Evolutionary conservation across 1,284 basidiomycete species (phyloP).

Genomic region (Amylostereum areolatum): DNA sequence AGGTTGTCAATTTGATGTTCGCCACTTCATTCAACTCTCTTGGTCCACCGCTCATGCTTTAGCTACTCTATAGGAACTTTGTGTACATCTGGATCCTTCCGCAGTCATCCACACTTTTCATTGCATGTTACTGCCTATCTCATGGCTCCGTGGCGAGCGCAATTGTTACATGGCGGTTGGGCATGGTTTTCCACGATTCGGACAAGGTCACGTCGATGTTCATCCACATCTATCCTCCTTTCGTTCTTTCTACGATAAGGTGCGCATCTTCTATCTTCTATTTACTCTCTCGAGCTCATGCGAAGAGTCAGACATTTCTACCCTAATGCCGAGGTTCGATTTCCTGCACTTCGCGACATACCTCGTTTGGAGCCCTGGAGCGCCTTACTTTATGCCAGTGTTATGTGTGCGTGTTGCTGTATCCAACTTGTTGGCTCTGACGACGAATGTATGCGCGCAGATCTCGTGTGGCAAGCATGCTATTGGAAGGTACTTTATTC

Average conservation of each 20-base stretch:
- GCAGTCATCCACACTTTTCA: neutral
- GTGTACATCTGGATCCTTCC: neutral
- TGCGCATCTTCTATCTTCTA: neutral
- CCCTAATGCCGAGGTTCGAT: neutral
- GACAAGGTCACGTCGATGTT: conserved; percentile 2
- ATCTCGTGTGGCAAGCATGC: neutral
- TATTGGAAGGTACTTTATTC: neutral
- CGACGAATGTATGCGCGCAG: neutral
- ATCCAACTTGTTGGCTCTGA: no score
- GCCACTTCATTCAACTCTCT: no score
- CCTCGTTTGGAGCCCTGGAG: neutral
- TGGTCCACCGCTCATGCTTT: no score
- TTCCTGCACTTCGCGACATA: neutral
- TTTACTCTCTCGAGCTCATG: no score
- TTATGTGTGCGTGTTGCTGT: neutral
- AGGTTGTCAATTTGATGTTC: neutral
- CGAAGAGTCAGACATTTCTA: neutral
- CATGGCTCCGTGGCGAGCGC: conserved; percentile 1
- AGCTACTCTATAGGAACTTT: neutral
- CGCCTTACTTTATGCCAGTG: neutral
- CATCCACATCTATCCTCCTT: conserved; percentile 1
- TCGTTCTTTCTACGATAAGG: neutral
- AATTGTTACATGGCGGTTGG: conserved; percentile 1
- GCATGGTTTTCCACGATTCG: conserved; percentile 1
- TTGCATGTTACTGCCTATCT: conserved; percentile 1